These are phyloP conservation scores for Trichosporon faecale DNA, from an alignment of 1,284 basidiomycete genomes.

Conservation along the genomic window DNA sequence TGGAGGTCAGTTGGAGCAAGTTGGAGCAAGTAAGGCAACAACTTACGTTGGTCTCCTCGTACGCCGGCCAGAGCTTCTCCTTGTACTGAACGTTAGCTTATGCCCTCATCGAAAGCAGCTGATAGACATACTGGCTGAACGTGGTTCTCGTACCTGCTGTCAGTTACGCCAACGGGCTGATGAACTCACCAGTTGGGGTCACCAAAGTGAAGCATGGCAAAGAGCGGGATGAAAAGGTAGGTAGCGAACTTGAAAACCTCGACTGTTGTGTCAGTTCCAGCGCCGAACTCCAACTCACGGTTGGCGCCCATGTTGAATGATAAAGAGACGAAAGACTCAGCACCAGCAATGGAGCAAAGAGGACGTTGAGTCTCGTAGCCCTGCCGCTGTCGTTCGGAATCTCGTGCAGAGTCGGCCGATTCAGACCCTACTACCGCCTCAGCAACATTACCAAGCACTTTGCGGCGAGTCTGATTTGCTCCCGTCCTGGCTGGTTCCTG, in stretches of 20 bases:
- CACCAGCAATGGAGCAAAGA: not conserved
- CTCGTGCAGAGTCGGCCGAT: constrained; percentile 5
- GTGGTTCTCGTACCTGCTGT: constrained; percentile 28
- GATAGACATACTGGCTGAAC: constrained; percentile 24
- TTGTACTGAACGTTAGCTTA: constrained; percentile 33
- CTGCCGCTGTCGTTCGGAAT: not conserved
- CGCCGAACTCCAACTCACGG: constrained; percentile 9
- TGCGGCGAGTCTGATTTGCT: constrained; percentile 13
- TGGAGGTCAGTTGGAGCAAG: constrained; percentile 16
- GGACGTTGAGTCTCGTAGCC: not conserved
- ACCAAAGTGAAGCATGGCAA: constrained; percentile 79
- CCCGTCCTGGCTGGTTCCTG: constrained; percentile 6
- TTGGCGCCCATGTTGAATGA: constrained; percentile 25
- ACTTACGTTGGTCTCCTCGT: constrained; percentile 47
- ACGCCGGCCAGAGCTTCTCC: constrained; percentile 45
- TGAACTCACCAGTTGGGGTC: constrained; percentile 75
- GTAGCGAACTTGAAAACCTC: constrained; percentile 85
- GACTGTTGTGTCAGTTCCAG: constrained; percentile 45
- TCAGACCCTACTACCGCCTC: not conserved
- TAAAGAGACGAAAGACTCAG: not conserved
- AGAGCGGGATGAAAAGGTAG: constrained; percentile 83
- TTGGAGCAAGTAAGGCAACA: not conserved
- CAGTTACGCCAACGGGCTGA: not conserved
- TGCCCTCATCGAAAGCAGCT: too few relatives aligned
- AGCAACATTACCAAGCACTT: constrained; percentile 1